Conservation (phyloP, 345 rosid species). For the Sapria himalayana region DNA sequence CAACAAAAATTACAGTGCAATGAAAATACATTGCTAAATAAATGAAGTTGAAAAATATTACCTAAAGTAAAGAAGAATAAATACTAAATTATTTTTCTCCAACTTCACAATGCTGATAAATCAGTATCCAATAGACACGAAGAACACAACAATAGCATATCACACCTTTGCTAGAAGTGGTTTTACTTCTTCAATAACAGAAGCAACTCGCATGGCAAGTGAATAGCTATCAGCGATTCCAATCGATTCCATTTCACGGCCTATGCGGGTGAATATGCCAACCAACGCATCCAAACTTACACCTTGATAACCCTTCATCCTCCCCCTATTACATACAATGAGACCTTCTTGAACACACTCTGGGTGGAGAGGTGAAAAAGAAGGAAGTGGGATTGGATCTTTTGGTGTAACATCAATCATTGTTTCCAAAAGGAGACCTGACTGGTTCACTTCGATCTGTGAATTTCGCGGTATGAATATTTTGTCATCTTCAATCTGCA, state of each 20-base stretch:
- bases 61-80: too few species aligned
- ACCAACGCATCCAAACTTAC: slow-evolving; percentile 86
- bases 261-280: slow-evolving; percentile 77
- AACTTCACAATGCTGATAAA: too few species aligned
- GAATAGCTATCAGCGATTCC: slow-evolving; percentile 47
- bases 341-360: slow-evolving; percentile 72
- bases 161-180: slow-evolving; percentile 81
- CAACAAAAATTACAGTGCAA: not conserved
- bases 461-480: slow-evolving; percentile 78
- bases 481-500: slow-evolving; percentile 90
- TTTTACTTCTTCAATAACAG: slow-evolving; percentile 71
- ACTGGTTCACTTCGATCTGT: slow-evolving; percentile 82
- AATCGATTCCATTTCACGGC: slow-evolving; percentile 64
- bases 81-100: too few species aligned
- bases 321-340: slow-evolving; percentile 78
- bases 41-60: too few species aligned
- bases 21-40: not conserved
- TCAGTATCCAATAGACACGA: not conserved
- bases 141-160: slow-evolving; percentile 9
- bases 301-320: slow-evolving; percentile 70
- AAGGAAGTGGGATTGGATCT: slow-evolving; percentile 70
- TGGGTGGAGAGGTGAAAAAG: slow-evolving; percentile 54
- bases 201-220: slow-evolving; percentile 55
- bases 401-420: slow-evolving; percentile 78
- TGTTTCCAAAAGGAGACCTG: slow-evolving; percentile 96